Percentiles rank a stretch among this genome's conserved stretches.
phyloP scores from a whole-genome alignment of 2,329 filamentous ascomycete species.

The Fusarium dimerum region DNA sequence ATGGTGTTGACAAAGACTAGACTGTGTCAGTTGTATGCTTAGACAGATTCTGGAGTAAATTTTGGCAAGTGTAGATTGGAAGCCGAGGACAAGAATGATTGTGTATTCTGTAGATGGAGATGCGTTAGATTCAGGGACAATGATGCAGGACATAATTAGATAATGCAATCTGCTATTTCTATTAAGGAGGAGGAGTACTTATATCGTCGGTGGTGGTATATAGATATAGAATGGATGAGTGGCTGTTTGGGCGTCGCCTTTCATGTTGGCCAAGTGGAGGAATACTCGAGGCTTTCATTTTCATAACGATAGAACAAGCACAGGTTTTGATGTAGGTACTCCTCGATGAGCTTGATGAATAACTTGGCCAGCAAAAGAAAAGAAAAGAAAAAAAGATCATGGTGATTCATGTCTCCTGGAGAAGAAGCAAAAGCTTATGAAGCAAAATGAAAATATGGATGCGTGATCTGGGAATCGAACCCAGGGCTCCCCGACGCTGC shows the following conservation, averaged over 20 bases:
- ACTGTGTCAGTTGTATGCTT: neutral
- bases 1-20: constrained; percentile 21
- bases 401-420: neutral
- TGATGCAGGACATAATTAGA: too few relatives aligned
- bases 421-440: too few relatives aligned
- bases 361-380: neutral
- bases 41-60: neutral
- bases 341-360: neutral
- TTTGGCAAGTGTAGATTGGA: neutral
- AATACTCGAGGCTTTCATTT: too few relatives aligned
- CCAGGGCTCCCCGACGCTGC: constrained; percentile 12
- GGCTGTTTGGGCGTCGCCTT: too few relatives aligned
- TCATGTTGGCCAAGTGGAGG: too few relatives aligned
- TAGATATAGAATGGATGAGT: too few relatives aligned
- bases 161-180: too few relatives aligned
- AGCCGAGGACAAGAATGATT: neutral
- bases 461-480: constrained; percentile 19
- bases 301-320: neutral
- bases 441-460: neutral
- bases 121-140: neutral
- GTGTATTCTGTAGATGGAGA: neutral
- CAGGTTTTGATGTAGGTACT: neutral
- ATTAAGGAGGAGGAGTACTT: too few relatives aligned
- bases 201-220: too few relatives aligned
- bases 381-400: neutral